Percentiles rank a stretch among this genome's conserved stretches.
phyloP scores from a whole-genome alignment of 331 rosid genomes.

The Saraca asoca region DNA sequence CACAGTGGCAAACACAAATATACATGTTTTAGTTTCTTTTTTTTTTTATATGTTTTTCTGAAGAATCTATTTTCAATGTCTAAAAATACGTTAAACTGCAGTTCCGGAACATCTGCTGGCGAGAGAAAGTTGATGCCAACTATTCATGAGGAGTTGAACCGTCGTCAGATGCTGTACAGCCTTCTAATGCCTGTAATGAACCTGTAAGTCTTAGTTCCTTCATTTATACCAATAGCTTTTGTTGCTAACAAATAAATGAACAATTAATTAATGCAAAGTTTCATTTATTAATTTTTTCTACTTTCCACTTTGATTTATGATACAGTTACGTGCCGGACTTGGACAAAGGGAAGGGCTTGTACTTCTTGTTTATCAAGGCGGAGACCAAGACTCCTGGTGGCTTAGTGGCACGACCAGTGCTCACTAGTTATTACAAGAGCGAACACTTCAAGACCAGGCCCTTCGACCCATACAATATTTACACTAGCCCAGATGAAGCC shows the following conservation, averaged over 20 bases:
- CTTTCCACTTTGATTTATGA: neutral
- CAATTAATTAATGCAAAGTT: neutral
- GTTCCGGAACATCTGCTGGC: conserved; percentile 96
- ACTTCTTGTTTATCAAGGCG: conserved; percentile 76
- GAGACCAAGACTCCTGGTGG: conserved; percentile 83
- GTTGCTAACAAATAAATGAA: too few species aligned
- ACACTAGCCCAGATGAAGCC: conserved; percentile 84
- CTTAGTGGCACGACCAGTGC: conserved; percentile 80
- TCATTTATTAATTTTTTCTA: too few species aligned
- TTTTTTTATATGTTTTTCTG: neutral
- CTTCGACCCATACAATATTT: conserved; percentile 70
- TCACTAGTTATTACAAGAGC: conserved; percentile 91
- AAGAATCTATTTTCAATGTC: conserved; percentile 4
- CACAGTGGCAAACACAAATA: neutral
- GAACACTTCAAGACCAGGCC: conserved; percentile 81
- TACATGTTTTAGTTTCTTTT: neutral
- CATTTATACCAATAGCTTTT: neutral
- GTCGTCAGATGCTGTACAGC: conserved; percentile 74
- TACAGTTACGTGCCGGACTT: conserved; percentile 66
- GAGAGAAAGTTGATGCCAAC: conserved; percentile 92
- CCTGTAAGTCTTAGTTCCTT: conserved; percentile 42
- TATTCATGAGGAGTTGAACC: conserved; percentile 72
- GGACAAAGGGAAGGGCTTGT: conserved; percentile 88
- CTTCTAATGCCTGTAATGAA: conserved; percentile 93
- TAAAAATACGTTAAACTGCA: conserved; percentile 24